Conservation (phyloP, 108 stramenopile species). For the Chaetoceros muelleri region DNA sequence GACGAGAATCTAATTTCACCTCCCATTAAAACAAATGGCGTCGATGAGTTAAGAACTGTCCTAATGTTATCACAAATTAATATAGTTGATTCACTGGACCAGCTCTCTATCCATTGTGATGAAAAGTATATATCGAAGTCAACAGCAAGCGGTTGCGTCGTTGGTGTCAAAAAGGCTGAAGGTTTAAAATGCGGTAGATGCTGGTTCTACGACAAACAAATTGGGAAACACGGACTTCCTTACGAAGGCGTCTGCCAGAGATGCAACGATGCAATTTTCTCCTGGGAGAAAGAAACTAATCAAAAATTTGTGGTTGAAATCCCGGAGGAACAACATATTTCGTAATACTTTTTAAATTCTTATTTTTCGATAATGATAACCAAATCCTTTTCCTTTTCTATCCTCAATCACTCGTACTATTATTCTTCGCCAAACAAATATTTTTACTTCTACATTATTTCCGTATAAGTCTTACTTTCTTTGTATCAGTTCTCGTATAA, state of each 20-base stretch:
- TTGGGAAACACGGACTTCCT: constrained; percentile 44
- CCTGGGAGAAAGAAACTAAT: constrained; percentile 64
- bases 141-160: constrained; percentile 53
- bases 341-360: too few species aligned
- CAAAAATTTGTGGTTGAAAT: constrained; percentile 37
- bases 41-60: constrained; percentile 79
- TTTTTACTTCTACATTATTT: too few species aligned
- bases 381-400: too few species aligned
- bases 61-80: constrained; percentile 82
- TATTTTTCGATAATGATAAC: too few species aligned
- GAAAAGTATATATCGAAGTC: constrained; percentile 45
- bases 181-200: constrained; percentile 80
- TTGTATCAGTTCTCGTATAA: too few species aligned
- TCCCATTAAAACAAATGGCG: constrained; percentile 78
- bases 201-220: constrained; percentile 80
- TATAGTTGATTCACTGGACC: constrained; percentile 50
- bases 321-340: constrained; percentile 32
- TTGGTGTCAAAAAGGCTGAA: constrained; percentile 74
- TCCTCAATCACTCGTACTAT: too few species aligned
- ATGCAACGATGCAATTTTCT: constrained; percentile 67
- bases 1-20: constrained; percentile 63
- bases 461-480: background rate
- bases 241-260: constrained; percentile 74
- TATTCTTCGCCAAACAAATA: too few species aligned
- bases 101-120: constrained; percentile 36